phyloP scores from a whole-genome alignment of 1,139 yeast genomes.

The Pichia kudriavzevii region DNA sequence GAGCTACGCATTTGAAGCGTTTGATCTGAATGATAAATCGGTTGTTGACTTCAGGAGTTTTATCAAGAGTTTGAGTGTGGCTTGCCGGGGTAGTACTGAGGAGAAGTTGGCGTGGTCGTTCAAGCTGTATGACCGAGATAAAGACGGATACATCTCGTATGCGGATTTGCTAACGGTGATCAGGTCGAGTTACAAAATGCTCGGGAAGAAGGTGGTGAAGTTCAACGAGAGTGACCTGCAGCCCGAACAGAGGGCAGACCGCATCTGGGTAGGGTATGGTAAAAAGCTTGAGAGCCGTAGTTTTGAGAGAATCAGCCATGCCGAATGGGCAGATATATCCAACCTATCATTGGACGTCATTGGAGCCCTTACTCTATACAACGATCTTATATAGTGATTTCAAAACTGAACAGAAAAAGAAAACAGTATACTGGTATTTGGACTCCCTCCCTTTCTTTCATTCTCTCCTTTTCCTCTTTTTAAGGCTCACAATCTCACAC shows the following conservation, averaged over 20 bases:
- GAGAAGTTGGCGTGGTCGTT: constrained; percentile 88
- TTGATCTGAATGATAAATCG: constrained; percentile 77
- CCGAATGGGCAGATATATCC: constrained; percentile 77
- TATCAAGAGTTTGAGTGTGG: constrained; percentile 77
- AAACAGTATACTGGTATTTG: background rate
- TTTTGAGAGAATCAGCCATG: constrained; percentile 61
- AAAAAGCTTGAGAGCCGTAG: constrained; percentile 60
- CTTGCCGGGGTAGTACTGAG: constrained; percentile 80
- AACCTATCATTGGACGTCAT: constrained; percentile 78
- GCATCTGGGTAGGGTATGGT: constrained; percentile 47
- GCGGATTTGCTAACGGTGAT: constrained; percentile 76
- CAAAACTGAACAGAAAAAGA: background rate
- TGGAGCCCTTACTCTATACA: constrained; percentile 72
- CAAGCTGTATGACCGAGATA: constrained; percentile 75
- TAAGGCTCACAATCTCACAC: too few relatives aligned
- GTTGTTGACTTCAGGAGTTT: constrained; percentile 89
- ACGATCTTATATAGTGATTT: constrained; percentile 52
- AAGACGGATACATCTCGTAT: constrained; percentile 66
- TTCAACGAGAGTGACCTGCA: constrained; percentile 88
- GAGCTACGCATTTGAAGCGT: constrained; percentile 78
- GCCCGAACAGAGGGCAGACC: constrained; percentile 79
- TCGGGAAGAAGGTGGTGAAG: constrained; percentile 84
- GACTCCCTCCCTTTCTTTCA: background rate
- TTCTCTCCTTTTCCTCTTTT: too few relatives aligned
- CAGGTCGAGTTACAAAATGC: constrained; percentile 85